These are phyloP conservation scores for Skeletonema costatum DNA, from an alignment of 108 stramenopile species.

Conservation along the genomic window DNA sequence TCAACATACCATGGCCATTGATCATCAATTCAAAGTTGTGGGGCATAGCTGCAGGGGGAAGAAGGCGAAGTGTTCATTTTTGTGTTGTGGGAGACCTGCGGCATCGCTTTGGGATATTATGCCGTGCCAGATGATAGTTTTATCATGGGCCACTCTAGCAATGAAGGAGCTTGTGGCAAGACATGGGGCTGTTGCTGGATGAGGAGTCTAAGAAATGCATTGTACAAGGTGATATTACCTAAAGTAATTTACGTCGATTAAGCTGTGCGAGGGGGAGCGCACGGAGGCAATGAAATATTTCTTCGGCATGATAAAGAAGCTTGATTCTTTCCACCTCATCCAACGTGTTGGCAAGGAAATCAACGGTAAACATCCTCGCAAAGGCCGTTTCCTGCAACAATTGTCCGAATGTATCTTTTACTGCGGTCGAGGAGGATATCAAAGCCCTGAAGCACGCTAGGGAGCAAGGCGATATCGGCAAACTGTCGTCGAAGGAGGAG, in stretches of 20 bases:
- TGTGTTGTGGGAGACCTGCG: conserved; percentile 9
- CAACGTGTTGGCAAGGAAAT: conserved; percentile 15
- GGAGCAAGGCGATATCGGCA: neutral
- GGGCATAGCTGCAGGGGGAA: neutral
- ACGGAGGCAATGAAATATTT: neutral
- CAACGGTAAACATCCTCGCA: conserved; percentile 4
- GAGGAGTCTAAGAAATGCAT: neutral
- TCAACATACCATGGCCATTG: conserved; percentile 1
- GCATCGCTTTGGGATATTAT: conserved; percentile 2
- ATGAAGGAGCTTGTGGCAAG: conserved; percentile 15
- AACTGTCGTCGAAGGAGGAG: neutral
- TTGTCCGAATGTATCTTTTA: neutral
- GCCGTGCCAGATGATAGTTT: neutral
- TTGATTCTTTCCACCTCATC: conserved; percentile 17
- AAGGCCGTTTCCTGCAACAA: neutral
- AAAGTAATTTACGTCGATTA: conserved; percentile 9
- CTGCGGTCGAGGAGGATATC: neutral
- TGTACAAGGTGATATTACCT: neutral
- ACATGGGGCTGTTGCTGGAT: conserved; percentile 8
- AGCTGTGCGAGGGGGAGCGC: conserved; percentile 1
- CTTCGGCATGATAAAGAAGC: conserved; percentile 14
- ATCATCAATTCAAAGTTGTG: conserved; percentile 17
- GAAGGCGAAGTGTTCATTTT: neutral
- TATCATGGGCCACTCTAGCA: neutral
- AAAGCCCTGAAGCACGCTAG: neutral